These are phyloP conservation scores for Suhomyces bolitotheri DNA, from an alignment of 1,139 yeast genomes.

Conservation along the genomic window DNA sequence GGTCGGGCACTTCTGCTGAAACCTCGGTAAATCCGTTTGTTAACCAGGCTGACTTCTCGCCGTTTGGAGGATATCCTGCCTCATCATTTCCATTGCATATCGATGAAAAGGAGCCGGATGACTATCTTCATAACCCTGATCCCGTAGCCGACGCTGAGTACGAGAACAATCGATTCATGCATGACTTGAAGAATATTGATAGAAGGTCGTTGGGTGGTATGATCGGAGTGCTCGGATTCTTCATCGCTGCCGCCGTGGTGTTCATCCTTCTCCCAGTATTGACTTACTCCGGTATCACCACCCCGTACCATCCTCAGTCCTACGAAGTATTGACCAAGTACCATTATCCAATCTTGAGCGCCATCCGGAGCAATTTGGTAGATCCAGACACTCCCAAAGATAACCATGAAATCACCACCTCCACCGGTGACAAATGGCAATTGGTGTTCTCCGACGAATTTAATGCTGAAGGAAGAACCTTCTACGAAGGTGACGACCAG, in stretches of 20 bases:
- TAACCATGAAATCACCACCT: constrained; percentile 47
- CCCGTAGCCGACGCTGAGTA: constrained; percentile 83
- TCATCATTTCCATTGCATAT: constrained; percentile 79
- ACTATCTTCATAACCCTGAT: constrained; percentile 89
- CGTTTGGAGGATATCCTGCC: constrained; percentile 95
- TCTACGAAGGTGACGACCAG: constrained; percentile 82
- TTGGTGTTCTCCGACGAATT: constrained; percentile 84
- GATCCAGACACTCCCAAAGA: constrained; percentile 78
- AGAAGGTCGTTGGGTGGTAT: constrained; percentile 58
- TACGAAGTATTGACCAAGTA: constrained; percentile 56
- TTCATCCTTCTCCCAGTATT: constrained; percentile 74
- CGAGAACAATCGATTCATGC: constrained; percentile 60
- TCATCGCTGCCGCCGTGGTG: constrained; percentile 60
- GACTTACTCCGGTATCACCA: constrained; percentile 66
- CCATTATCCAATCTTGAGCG: constrained; percentile 57
- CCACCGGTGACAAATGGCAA: constrained; percentile 63
- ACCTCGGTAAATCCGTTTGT: constrained; percentile 15
- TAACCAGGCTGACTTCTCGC: constrained; percentile 50
- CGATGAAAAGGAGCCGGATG: constrained; percentile 91
- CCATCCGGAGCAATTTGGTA: constrained; percentile 60
- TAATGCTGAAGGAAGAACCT: constrained; percentile 78
- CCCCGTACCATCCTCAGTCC: constrained; percentile 28
- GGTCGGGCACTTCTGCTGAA: constrained; percentile 4
- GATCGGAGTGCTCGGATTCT: constrained; percentile 55
- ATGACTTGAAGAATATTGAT: constrained; percentile 64